phyloP scores from a whole-genome alignment of 2,329 filamentous ascomycete species.

The Cercospora canescens region DNA sequence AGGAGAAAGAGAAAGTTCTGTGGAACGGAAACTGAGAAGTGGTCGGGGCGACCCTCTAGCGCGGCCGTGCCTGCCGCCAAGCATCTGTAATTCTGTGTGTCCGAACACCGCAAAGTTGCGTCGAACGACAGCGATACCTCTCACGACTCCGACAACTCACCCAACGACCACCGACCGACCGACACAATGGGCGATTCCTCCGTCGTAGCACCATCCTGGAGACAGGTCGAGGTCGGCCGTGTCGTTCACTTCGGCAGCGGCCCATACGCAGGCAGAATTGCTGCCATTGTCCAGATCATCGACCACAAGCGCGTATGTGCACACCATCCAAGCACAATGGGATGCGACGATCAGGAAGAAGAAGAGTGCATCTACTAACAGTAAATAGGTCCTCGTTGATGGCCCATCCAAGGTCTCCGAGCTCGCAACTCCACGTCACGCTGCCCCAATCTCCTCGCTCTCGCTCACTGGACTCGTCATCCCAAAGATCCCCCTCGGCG shows the following conservation, averaged over 20 bases:
- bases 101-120: constrained; percentile 2
- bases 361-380: constrained; percentile 24
- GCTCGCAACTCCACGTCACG: constrained; percentile 81
- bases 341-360: constrained; percentile 10
- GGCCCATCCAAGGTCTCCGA: constrained; percentile 82
- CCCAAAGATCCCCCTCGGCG: constrained; percentile 78
- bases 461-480: constrained; percentile 90
- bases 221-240: constrained; percentile 97
- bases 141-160: constrained; percentile 14
- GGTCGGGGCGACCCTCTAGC: neutral
- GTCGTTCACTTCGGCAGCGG: constrained; percentile 88
- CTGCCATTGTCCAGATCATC: constrained; percentile 97
- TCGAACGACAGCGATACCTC: constrained; percentile 11
- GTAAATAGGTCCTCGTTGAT: constrained; percentile 84
- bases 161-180: constrained; percentile 20
- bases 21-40: neutral
- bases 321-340: constrained; percentile 1
- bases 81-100: constrained; percentile 8
- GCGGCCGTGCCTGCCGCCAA: neutral
- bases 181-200: constrained; percentile 35
- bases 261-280: constrained; percentile 80
- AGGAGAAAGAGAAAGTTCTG: constrained; percentile 11
- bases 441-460: constrained; percentile 75
- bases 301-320: constrained; percentile 99
- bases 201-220: constrained; percentile 64